Percentiles rank a stretch among this genome's conserved stretches.
Conservation (phyloP, 2,329 filamentous ascomycete genomes). For the Aspergillus eucalypticola region DNA sequence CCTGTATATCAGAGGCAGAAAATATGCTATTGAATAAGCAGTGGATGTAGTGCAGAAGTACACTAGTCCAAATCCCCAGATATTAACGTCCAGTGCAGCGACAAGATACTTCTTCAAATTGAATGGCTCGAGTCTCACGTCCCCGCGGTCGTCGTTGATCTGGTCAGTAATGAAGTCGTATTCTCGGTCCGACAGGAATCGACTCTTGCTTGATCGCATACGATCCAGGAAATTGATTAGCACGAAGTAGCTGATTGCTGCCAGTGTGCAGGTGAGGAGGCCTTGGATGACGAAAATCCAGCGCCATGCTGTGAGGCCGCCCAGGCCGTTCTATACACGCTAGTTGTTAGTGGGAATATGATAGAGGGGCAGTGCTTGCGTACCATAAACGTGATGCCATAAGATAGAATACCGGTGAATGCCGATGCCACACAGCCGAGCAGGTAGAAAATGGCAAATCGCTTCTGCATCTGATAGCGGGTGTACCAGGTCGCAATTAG, state of each 20-base stretch:
- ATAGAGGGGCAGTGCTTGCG: too few relatives aligned
- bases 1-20: conserved; percentile 20
- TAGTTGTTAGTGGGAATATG: neutral
- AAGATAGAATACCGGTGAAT: conserved; percentile 69
- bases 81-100: conserved; percentile 55
- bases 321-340: conserved; percentile 26
- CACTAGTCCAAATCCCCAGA: conserved; percentile 56
- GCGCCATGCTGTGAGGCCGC: conserved; percentile 60
- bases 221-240: conserved; percentile 67
- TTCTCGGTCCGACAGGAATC: conserved; percentile 56
- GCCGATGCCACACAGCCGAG: conserved; percentile 67
- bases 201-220: conserved; percentile 41
- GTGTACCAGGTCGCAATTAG: conserved; percentile 48
- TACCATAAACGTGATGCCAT: conserved; percentile 56
- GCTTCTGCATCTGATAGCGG: conserved; percentile 67
- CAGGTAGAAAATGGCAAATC: conserved; percentile 69
- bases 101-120: conserved; percentile 50
- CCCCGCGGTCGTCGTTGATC: conserved; percentile 60
- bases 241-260: conserved; percentile 55
- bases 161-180: conserved; percentile 35
- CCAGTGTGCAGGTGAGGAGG: conserved; percentile 56
- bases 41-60: conserved; percentile 26
- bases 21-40: conserved; percentile 22
- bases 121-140: conserved; percentile 52
- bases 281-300: conserved; percentile 63